Evolutionary conservation across 805 yeast species (phyloP), one percentile per base, ranked within the genome.

Genomic region (Wickerhamomyces subpelliculosus): DNA sequence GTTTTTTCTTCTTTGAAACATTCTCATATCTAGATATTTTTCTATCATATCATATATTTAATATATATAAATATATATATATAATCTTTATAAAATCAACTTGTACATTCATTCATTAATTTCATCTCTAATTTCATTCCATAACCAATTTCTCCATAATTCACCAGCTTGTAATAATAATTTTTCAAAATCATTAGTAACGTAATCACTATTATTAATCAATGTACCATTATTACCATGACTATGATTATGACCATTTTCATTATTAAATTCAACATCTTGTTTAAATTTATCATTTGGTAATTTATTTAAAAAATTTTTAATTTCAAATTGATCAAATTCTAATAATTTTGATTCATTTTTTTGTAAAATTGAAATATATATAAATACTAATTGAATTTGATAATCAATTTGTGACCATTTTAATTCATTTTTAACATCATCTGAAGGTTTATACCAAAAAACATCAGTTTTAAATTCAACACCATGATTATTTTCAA

Each of bases 301-400:
- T 3, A 64, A 54, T 37, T 80, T 72, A 43, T 76, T 75, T 44
- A 89, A 67, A 46, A 78, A 78, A 54, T 88, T 94, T 27, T 88
- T 69, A 32, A 87, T 85, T 60, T 89, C 97, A 45, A 84, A 79
- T 55, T 86, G 95, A 52, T 89, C 97, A 46, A 88, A 78, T 55
- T 89, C 97, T 46, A 85, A 70, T 38, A 89, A 68, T 28, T 83
- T 77, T 48, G 77, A 76, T 49, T 84, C 89, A 58, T 82, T 81
- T 36, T 90, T 79, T 58, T 85, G 85, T 46, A 89, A 64, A 28
- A 89, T 73, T 1, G 96, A 85, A 34, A 88, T 64, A 35, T 85
- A 78, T 3, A 84, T 73, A 52, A 87, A 89, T 1, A 84, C 61
- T 25, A 87, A 68, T 61, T 84, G 88, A 23, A 80, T 69, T 53